Evolutionary conservation across 208 protist genomes (phyloP), one percentile per base, ranked within the genome.

Genomic region (Leishmania arabica): DNA sequence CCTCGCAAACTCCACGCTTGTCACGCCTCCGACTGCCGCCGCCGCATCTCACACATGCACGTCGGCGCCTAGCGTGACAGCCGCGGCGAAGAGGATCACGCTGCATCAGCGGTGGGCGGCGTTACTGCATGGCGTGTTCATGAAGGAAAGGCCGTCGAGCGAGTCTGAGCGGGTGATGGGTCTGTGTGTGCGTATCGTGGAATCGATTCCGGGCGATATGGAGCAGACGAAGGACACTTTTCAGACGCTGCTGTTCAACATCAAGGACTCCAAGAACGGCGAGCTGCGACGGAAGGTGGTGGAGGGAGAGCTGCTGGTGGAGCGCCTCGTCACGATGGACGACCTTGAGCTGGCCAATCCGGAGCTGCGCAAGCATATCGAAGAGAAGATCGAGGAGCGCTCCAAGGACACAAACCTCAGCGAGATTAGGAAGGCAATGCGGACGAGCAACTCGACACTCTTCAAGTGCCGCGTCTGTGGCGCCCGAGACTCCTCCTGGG

Each of bases 401-500:
- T 86, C 90, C 71, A 95, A 92, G 82, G 95, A 96, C 83, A 95
- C 87, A 19, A 90, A 98, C 82, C 82, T 96, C 24, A 91, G 82
- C 37, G 93, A 96, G 74, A 93, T 98, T 65, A 62, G 75, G 5
- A 96, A 96, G 77, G 92, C 92, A 11, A 84, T 74, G 58, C 71
- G 87, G 47, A 95, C 92, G 17, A 92, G 84, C 45, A 77, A 78
- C 81, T 96, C 95, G 24, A 95, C 85, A 37, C 85, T 98, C 60
- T 98, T 98, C 87, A 80, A 79, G 24, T 98, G 97, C 77, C 90
- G 92, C 13, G 85, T 88, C 51, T 99, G 99, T 80, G 89, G 90
- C 11, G 79, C 93, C 51, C 81, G 86, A 15, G 85, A 95, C 68
- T 99, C 97, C 51, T 96, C 92, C 68, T 99, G 94, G 91, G 91